These are phyloP conservation scores for Didymella pomorum DNA, from an alignment of 2,329 filamentous ascomycete species.

Conservation along the genomic window DNA sequence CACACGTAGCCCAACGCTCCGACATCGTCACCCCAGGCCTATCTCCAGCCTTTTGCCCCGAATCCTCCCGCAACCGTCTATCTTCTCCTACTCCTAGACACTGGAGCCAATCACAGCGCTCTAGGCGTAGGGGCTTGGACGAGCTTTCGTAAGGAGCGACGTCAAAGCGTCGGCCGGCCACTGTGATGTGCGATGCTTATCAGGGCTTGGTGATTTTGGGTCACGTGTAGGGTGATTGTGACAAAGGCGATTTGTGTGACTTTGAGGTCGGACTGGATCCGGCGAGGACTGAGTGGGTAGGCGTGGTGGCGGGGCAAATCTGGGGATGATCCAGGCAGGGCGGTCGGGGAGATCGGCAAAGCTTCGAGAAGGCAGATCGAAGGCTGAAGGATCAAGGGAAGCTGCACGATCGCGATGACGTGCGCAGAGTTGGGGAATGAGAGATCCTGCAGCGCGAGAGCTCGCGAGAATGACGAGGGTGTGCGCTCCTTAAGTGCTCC, in stretches of 20 bases:
- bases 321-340: slow-evolving; percentile 15
- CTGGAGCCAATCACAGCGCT: slow-evolving; percentile 21
- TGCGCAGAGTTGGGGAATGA: background rate
- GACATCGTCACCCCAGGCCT: slow-evolving; percentile 22
- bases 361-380: slow-evolving; percentile 20
- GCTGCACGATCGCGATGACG: background rate
- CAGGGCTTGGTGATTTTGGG: slow-evolving; percentile 9
- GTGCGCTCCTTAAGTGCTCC: slow-evolving; percentile 11
- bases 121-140: slow-evolving; percentile 15
- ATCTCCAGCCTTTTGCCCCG: slow-evolving; percentile 13
- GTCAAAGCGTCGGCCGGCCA: slow-evolving; percentile 18
- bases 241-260: slow-evolving; percentile 20
- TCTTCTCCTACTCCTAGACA: slow-evolving; percentile 12
- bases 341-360: slow-evolving; percentile 21
- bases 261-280: slow-evolving; percentile 2
- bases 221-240: slow-evolving; percentile 16
- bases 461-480: background rate
- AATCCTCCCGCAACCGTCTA: slow-evolving; percentile 19
- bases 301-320: slow-evolving; percentile 8
- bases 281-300: slow-evolving; percentile 16
- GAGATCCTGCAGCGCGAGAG: background rate
- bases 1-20: slow-evolving; percentile 17
- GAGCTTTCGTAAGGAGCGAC: slow-evolving; percentile 19
- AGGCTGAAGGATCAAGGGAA: slow-evolving; percentile 1
- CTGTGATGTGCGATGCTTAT: slow-evolving; percentile 18